Conservation (phyloP, 148 eudicot species). For the Fagopyrum homotropicum region DNA sequence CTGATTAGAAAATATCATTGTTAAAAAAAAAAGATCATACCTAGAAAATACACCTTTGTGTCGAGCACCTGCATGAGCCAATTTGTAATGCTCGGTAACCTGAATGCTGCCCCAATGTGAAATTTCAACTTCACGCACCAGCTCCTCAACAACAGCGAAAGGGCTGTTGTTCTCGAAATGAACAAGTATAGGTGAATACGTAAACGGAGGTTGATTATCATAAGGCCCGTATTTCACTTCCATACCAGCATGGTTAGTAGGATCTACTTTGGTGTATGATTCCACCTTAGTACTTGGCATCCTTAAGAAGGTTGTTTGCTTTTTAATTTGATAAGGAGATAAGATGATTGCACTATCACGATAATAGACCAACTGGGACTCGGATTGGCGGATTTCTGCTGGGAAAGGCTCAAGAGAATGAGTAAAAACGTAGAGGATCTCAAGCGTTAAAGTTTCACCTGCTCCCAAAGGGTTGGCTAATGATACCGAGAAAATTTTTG, state of each 20-base stretch:
- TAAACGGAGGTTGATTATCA: conserved; percentile 45
- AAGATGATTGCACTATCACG: conserved; percentile 82
- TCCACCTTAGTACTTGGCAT: conserved; percentile 74
- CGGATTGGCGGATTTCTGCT: conserved; percentile 81
- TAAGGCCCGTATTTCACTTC: conserved; percentile 94
- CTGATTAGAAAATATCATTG: not conserved
- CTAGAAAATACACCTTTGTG: conserved; percentile 96
- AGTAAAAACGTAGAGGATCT: conserved; percentile 68
- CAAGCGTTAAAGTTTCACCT: conserved; percentile 59
- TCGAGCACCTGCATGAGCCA: conserved; percentile 88
- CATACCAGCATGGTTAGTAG: conserved; percentile 52
- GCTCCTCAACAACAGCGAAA: conserved; percentile 96
- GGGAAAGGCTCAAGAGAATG: conserved; percentile 97
- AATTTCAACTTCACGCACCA: conserved; percentile 84
- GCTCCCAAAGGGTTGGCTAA: conserved; percentile 47
- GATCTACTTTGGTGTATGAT: conserved; percentile 76
- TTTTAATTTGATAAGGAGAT: conserved; percentile 70
- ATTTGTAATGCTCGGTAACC: conserved; percentile 68
- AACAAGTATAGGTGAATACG: conserved; percentile 64
- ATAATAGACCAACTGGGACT: conserved; percentile 86
- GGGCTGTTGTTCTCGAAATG: conserved; percentile 93
- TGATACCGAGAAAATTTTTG: conserved; percentile 51
- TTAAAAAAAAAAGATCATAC: conserved; percentile 27
- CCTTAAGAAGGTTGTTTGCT: conserved; percentile 65
- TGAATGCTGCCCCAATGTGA: conserved; percentile 97